Percentiles rank a stretch among this genome's conserved stretches.
phyloP scores from a whole-genome alignment of 1,139 yeast species.

The Taphrina wiesneri region DNA sequence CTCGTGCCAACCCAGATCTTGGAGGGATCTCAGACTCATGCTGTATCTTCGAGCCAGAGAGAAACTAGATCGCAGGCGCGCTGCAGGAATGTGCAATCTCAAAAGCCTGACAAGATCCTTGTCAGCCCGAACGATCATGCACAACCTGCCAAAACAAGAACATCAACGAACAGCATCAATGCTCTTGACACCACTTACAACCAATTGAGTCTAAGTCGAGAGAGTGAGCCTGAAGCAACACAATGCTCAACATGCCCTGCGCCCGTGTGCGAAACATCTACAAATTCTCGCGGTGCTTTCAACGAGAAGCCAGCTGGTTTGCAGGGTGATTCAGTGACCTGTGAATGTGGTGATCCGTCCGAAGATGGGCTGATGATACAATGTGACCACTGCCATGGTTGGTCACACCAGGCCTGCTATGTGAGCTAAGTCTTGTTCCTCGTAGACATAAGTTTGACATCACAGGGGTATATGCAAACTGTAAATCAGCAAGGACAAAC shows the following conservation, averaged over 20 bases:
- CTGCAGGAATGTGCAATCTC: neutral
- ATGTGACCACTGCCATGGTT: constrained; percentile 88
- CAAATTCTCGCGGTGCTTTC: neutral
- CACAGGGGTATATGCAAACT: constrained; percentile 5
- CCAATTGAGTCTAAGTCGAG: neutral
- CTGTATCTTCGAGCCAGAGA: neutral
- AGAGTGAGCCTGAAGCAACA: neutral
- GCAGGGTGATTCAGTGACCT: neutral
- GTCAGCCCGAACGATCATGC: neutral
- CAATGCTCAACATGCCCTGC: neutral
- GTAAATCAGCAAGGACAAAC: neutral
- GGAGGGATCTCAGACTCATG: neutral
- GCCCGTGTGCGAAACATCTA: neutral
- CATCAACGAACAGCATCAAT: neutral
- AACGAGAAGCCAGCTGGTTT: neutral
- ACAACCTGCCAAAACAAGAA: neutral
- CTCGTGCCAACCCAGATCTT: neutral
- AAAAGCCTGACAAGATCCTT: neutral
- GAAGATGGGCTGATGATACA: constrained; percentile 79
- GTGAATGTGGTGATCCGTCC: constrained; percentile 47
- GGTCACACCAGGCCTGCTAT: constrained; percentile 66
- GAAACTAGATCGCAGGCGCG: neutral
- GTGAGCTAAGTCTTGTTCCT: neutral
- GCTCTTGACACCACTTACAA: neutral
- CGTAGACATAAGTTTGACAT: neutral